A percentile compares a stretch with the other conserved stretches of the same genome.
phyloP scores from a whole-genome alignment of 768 basidiomycete species.

The Auriscalpium vulgare region DNA sequence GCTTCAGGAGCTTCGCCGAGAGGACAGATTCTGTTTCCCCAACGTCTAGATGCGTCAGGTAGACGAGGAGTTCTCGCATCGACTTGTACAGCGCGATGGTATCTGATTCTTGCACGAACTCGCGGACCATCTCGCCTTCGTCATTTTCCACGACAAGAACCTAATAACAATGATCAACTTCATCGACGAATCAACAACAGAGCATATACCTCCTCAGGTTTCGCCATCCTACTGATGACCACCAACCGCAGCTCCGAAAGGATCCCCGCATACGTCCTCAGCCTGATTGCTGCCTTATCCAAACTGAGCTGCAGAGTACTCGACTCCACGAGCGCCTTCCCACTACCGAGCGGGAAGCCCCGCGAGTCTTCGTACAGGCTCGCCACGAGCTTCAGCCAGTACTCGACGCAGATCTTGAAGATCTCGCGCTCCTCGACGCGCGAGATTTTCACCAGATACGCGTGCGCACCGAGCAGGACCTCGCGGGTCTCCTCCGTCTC shows the following conservation, averaged over 20 bases:
- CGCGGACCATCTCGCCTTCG: slow-evolving; percentile 97
- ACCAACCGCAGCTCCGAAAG: slow-evolving; percentile 89
- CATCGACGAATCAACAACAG: background rate
- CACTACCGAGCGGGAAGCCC: slow-evolving; percentile 79
- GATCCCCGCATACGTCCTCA: slow-evolving; percentile 94
- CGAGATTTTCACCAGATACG: slow-evolving; percentile 97
- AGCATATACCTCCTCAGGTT: slow-evolving; percentile 85
- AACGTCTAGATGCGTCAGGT: slow-evolving; percentile 95
- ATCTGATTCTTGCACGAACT: slow-evolving; percentile 98
- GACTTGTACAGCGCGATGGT: slow-evolving; percentile 98
- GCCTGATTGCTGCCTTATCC: slow-evolving; percentile 71
- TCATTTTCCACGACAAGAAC: slow-evolving; percentile 99
- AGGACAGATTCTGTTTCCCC: slow-evolving; percentile 94
- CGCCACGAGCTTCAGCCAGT: slow-evolving; percentile 93
- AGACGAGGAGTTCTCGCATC: slow-evolving; percentile 96
- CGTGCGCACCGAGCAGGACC: slow-evolving; percentile 90
- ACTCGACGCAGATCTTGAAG: slow-evolving; percentile 98
- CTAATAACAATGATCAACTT: slow-evolving; percentile 31
- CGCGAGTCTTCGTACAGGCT: slow-evolving; percentile 98
- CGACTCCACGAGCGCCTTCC: slow-evolving; percentile 75
- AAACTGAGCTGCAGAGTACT: slow-evolving; percentile 58
- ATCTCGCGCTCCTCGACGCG: slow-evolving; percentile 98
- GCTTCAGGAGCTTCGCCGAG: slow-evolving; percentile 94
- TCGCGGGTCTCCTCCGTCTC: slow-evolving; percentile 88
- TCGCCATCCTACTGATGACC: slow-evolving; percentile 98